Evolutionary conservation across 352 stramenopile genomes (phyloP), one percentile per base, ranked within the genome.

Genomic region (Phytophthora citrophthora): DNA sequence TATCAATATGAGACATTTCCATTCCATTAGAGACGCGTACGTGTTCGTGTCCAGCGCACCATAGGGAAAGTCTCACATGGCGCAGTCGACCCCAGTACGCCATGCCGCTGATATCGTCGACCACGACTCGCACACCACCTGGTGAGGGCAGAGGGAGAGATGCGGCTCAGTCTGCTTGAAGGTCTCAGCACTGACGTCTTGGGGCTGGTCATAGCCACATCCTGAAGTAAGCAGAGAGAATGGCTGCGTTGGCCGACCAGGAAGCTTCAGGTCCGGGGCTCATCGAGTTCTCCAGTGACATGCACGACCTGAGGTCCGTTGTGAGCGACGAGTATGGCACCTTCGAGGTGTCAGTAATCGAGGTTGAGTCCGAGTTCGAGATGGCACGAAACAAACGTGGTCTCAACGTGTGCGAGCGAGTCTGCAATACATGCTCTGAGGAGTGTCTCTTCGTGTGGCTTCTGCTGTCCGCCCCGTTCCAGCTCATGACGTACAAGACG

Each of bases 291-390:
- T 41, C 27, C 7, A 47, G 54, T 23, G 66, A 67, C 50, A 12
- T 47, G 41, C 52, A 40, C 11, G 48, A 56, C 10, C 18, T 70
- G 34, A 32, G 8, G 8, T 64, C 72, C n/a, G 76, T 65, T 40
- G 43, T 71, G 12, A 69, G 63, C 23, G 79, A 89, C 24, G 76
- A 73, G 48, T 91, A 91, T 51, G 82, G 82, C 43, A 91, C 82
- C 18, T 91, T 91, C 41, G 79, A 91, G 32, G 82, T 89, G 44
- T 88, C 82, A 2, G 52, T 86, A 31, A 84, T 91, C 61, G 82
- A 88, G 5, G 54, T 82, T 27, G 82, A 88, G 23, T 72, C 76
- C 2, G 77, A 86, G 26, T 65, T 44, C 31, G 44, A 47, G 3
- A 54, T 74, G 9, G 36, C 15, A 20, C 47, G 73, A 36, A 40